Evolutionary conservation across 2,329 filamentous ascomycete genomes (phyloP), one percentile per base, ranked within the genome.

Genomic region (Tolypocladium sp.): DNA sequence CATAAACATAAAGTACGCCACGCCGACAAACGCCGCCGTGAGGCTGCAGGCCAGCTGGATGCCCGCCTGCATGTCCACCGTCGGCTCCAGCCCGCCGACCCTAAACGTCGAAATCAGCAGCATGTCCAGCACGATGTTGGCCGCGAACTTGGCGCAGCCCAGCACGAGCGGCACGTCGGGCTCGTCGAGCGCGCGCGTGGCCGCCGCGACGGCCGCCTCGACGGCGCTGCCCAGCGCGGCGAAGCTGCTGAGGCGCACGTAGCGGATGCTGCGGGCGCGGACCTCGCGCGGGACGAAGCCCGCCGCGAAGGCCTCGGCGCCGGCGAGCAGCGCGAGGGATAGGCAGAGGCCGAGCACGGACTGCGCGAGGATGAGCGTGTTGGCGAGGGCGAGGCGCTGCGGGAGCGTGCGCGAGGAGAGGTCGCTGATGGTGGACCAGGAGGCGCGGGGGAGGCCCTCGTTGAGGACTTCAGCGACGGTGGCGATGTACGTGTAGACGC

Each of bases 371-470:
- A 89, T 74, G 2, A 89, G 74, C 0, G 87, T 90, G 61, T 89
- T 79, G 0, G 86, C 79, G 1, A 90, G 77, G 4, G 77, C 73
- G 1, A 90, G 71, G 0, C 87, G 79, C 17, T 81, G 75, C 0
- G 71, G 60, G 0, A 80, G 68, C 0, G 75, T 74, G 1, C 85
- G 79, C 1, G 80, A 83, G 0, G 81, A 71, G 35, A 79, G 79
- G 70, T 91, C 85, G 9, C 85, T 87, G 59, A 91, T 89, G 59
- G 89, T 79, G 7, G 86, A 76, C 82, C 85, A 91, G 0, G 86
- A 79, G 0, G 86, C 84, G 27, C 87, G 79, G 0, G 87, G 87
- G 0, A 91, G 80, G 0, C 88, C 87, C 68, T 91, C 88, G 63
- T 91, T 91, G 20, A 91, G 70, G 0, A 89, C 86, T 67, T 91